These are phyloP conservation scores for Volvariella volvacea DNA, from an alignment of 1,284 basidiomycete species.

Conservation along the genomic window DNA sequence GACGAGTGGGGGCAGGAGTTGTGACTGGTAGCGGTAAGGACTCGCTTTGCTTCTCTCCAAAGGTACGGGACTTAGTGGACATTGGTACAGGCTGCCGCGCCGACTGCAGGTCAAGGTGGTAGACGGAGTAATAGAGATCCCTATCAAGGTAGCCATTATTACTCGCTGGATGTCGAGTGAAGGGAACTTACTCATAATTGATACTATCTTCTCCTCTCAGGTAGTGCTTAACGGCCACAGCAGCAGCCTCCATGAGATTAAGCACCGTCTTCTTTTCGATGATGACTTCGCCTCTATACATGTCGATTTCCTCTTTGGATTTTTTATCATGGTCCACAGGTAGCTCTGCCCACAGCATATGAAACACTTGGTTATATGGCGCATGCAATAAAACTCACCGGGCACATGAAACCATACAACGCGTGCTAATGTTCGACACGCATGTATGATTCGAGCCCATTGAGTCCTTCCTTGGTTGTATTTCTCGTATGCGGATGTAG, in stretches of 20 bases:
- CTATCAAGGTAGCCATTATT: too few relatives aligned
- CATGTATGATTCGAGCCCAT: background rate
- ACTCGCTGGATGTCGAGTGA: background rate
- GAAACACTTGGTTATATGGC: too few relatives aligned
- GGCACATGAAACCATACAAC: background rate
- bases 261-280: slow-evolving; percentile 11
- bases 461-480: background rate
- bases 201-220: slow-evolving; percentile 15
- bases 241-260: slow-evolving; percentile 17
- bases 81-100: background rate
- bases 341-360: too few relatives aligned
- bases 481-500: background rate
- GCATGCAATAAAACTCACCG: background rate
- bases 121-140: too few relatives aligned
- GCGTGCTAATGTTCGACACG: background rate
- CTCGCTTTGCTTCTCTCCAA: too few relatives aligned
- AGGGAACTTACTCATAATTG: background rate
- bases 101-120: background rate
- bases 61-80: background rate
- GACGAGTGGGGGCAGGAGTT: too few relatives aligned
- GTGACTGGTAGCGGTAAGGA: too few relatives aligned
- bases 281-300: background rate
- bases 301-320: background rate
- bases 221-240: slow-evolving; percentile 17
- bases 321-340: background rate